These are phyloP conservation scores for Trichophyton simii DNA, from an alignment of 2,329 filamentous ascomycete species.

Conservation along the genomic window DNA sequence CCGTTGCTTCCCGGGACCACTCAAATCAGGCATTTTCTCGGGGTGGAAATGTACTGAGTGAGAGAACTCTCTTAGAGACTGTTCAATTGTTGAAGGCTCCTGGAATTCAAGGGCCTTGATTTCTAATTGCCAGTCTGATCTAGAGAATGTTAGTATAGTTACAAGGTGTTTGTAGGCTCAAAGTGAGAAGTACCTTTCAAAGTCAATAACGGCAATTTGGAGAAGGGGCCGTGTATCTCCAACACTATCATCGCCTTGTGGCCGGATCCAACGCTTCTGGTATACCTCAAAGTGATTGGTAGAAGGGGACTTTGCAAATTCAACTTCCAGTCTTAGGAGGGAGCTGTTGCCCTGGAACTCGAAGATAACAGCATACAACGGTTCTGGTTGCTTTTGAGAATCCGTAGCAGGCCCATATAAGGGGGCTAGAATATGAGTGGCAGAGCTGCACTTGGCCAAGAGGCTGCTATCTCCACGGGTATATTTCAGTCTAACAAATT, in stretches of 20 bases:
- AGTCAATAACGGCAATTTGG: constrained; percentile 27
- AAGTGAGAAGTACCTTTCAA: constrained; percentile 21
- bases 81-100: constrained; percentile 18
- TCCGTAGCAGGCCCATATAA: constrained; percentile 13
- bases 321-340: constrained; percentile 28
- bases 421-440: constrained; percentile 21
- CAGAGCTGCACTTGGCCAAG: constrained; percentile 20
- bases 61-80: constrained; percentile 20
- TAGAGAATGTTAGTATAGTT: constrained; percentile 11
- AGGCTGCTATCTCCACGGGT: constrained; percentile 18
- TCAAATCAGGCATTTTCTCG: constrained; percentile 16
- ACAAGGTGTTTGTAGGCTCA: background rate
- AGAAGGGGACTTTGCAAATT: constrained; percentile 21
- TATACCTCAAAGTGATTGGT: constrained; percentile 24
- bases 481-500: constrained; percentile 15
- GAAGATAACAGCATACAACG: constrained; percentile 30
- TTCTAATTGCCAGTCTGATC: constrained; percentile 32
- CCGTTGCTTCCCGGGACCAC: constrained; percentile 19
- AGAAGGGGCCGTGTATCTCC: constrained; percentile 20
- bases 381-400: constrained; percentile 18
- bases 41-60: constrained; percentile 20
- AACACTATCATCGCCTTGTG: constrained; percentile 15
- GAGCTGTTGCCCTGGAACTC: constrained; percentile 25
- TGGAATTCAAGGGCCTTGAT: constrained; percentile 30
- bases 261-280: constrained; percentile 26